Evolutionary conservation across 73 alveolate genomes (phyloP), one percentile per base, ranked within the genome.

Genomic region (Paramecium sexaurelia): DNA sequence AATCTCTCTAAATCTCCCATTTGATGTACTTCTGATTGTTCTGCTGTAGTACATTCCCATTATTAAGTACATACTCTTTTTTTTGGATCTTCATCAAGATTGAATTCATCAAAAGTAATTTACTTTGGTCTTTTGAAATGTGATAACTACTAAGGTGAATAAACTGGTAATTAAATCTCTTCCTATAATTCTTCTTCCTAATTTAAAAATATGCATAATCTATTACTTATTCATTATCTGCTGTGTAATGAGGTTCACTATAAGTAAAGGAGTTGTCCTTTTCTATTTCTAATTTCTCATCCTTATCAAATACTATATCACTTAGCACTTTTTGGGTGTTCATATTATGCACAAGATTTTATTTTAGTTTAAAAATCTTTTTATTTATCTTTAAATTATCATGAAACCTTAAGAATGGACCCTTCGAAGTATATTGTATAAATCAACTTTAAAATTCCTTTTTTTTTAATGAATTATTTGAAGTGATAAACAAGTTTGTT

Each of bases 1-100:
- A 78, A 61, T 22, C 32, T 78, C 39, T 78, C 90, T 45, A 78
- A 78, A 22, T 78, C 90, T 35, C 86, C 75, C 90, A 78, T 37
- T 40, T 27, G 40, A 9, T 19, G 15, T 27, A 27, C 36, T 20
- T 78, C 90, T 37, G 86, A 33, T 35, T 71, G 37, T 8, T 78
- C 90, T 5, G 22, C 75, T 29, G 68, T 78, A 10, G 41, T 20
- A 24, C 24, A 19, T 26, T 41, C 90, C 43, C 3, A 15, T 61
- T 61, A 32, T 61, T 61, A 32, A 61, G 47, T 11, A 11, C 83
- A 61, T 61, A 61, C 83, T 61, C 26, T 61, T 61, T 61, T 61
- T 61, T 61, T 61, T 26, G 83, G 83, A 29, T 61, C 83, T 61
- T 61, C 83, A 61, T 61, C 83, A 1, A 61, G 43, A 61, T 61